A percentile compares a stretch with the other conserved stretches of the same genome.
Evolutionary conservation across 2,329 filamentous ascomycete species (phyloP).

Genomic region (Ceratocystis colombiana): DNA sequence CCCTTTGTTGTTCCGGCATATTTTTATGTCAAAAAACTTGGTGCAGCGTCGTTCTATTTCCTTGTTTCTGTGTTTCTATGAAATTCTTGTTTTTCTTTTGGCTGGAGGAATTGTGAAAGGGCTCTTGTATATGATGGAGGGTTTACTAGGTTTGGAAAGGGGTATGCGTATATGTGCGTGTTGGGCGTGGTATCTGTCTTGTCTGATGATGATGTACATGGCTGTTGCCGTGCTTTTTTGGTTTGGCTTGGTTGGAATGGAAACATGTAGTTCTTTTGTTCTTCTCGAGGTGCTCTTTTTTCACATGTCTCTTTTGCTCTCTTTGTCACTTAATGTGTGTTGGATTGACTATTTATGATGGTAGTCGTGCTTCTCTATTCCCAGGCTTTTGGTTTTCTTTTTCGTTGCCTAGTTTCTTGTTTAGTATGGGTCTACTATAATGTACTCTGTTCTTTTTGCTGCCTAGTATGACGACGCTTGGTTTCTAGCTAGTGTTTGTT

Average conservation of each 20-base stretch:
- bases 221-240: not conserved
- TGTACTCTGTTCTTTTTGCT: no score
- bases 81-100: not conserved
- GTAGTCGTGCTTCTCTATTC: not conserved
- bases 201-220: not conserved
- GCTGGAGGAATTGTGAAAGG: not conserved
- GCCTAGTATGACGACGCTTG: no score
- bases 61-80: not conserved
- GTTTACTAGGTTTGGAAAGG: not conserved
- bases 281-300: not conserved
- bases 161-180: not conserved
- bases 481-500: no score
- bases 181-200: not conserved
- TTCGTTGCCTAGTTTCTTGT: not conserved
- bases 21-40: not conserved
- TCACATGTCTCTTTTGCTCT: not conserved
- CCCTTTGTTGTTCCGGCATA: not conserved
- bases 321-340: not conserved
- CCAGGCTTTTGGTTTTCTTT: not conserved
- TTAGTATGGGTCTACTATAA: no score
- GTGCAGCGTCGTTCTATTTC: conserved; percentile 8
- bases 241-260: conserved; percentile 1
- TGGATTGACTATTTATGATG: not conserved
- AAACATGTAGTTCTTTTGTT: conserved; percentile 5
- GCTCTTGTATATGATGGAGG: not conserved